Evolutionary conservation across 2,329 filamentous ascomycete genomes (phyloP), one percentile per base, ranked within the genome.

Genomic region (Aspergillus brasiliensis): DNA sequence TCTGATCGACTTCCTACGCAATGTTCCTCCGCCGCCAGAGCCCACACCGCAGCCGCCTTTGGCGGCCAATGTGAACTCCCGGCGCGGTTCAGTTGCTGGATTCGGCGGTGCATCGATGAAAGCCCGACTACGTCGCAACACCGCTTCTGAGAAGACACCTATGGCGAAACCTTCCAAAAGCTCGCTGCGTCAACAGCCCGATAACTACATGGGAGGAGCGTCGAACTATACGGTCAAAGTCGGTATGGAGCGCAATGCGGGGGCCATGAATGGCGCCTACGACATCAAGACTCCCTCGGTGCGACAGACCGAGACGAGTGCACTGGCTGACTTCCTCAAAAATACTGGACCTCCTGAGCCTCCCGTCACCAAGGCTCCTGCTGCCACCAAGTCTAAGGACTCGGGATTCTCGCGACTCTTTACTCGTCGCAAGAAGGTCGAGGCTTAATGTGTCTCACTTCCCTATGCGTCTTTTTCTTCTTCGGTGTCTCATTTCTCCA

Each of bases 251-350:
- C 73, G 76, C 15, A 71, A 71, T 54, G 66, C 63, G 48, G 58
- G 57, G 15, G 34, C 60, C 28, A 51, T 59, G 48, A 53, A 58
- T 40, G 57, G 38, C 40, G 37, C 59, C 10, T 54, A 57, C 15
- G 65, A 69, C 46, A 65, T 65, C 60, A 67, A 65, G 40, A 63
- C 63, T 61, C 44, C 67, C 34, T 61, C 68, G 8, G 61, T 71
- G 46, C 65, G 69, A 40, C 69, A 72, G 53, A 76, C 73, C 17
- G 77, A 77, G 25, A 92, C 88, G 2, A 83, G 84, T 17, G 90
- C 92, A 53, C 76, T 94, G 47, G 90, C 91, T 0, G 86, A 87
- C 54, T 94, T 94, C 72, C 77, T 95, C 31, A 85, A 83, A 56
- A 86, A 86, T 67, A 90, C 88, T 13, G 87, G 82, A 34, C 89